Evolutionary conservation across 441 rosid genomes (phyloP).

Genomic region (Adansonia rubrostipa): DNA sequence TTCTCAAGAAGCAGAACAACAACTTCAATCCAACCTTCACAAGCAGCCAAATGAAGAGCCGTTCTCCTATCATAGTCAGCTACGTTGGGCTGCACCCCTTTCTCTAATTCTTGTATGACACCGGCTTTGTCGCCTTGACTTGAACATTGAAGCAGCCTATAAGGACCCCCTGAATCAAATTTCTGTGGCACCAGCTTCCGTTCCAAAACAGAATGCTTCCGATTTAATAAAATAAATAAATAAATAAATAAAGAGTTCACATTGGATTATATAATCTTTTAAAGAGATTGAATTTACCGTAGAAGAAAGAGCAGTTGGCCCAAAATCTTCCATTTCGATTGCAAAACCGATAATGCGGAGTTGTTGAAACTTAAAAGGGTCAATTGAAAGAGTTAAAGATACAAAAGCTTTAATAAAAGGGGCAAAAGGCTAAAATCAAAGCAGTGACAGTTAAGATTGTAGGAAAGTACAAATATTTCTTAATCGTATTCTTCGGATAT

Average conservation of each 20-base stretch:
- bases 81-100: constrained; percentile 52
- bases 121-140: constrained; percentile 55
- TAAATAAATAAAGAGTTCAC: not conserved
- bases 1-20: constrained; percentile 57
- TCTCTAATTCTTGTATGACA: constrained; percentile 57
- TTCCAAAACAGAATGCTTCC: not conserved
- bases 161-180: constrained; percentile 50
- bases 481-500: constrained; percentile 20
- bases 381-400: not conserved
- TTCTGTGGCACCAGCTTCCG: constrained; percentile 33
- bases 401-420: not conserved
- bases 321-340: constrained; percentile 27
- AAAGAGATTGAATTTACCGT: constrained; percentile 17
- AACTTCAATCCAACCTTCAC: constrained; percentile 60
- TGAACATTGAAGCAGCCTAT: constrained; percentile 56
- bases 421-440: not conserved
- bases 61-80: constrained; percentile 68
- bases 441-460: constrained; percentile 17
- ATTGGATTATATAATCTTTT: not conserved
- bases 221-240: not conserved
- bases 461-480: constrained; percentile 24
- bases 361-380: constrained; percentile 18
- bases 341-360: not conserved
- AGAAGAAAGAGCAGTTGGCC: constrained; percentile 15
- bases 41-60: constrained; percentile 67